phyloP scores from a whole-genome alignment of 805 yeast species.

The Ogataea pignaliae region DNA sequence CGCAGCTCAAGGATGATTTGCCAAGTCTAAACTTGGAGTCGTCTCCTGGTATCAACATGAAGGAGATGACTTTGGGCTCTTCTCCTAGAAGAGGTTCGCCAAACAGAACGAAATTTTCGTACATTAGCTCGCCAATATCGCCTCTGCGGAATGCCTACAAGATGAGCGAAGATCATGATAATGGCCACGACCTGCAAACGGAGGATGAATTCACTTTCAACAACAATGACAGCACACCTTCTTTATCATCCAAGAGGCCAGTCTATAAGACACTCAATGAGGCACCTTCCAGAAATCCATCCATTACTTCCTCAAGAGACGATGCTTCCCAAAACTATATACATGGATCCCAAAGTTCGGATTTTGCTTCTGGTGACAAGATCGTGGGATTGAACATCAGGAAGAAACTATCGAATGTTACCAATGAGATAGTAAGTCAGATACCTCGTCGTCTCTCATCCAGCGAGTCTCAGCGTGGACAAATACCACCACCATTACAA shows the following conservation, averaged over 20 bases:
- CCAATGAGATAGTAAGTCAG: too few species aligned
- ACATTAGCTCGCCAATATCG: constrained; percentile 11
- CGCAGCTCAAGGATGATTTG: neutral
- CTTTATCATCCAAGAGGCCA: constrained; percentile 11
- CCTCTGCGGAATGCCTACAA: constrained; percentile 12
- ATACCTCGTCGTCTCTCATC: too few species aligned
- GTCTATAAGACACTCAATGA: constrained; percentile 7
- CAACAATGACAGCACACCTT: constrained; percentile 9
- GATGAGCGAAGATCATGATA: constrained; percentile 1
- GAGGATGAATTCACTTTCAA: constrained; percentile 26
- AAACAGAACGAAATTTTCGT: constrained; percentile 11
- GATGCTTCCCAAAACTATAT: constrained; percentile 7
- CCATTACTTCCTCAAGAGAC: neutral
- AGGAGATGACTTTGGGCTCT: constrained; percentile 25
- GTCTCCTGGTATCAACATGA: constrained; percentile 6
- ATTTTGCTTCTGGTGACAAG: neutral
- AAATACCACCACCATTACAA: neutral
- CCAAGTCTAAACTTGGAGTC: neutral
- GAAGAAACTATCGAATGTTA: too few species aligned
- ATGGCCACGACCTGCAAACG: constrained; percentile 1
- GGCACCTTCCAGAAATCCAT: constrained; percentile 4
- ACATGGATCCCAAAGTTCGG: neutral
- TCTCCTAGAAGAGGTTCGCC: constrained; percentile 30
- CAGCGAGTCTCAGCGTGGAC: neutral
- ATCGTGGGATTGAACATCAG: constrained; percentile 9